Evolutionary conservation across 2,329 filamentous ascomycete genomes (phyloP), one percentile per base, ranked within the genome.

Genomic region (Westerdykella sp.): DNA sequence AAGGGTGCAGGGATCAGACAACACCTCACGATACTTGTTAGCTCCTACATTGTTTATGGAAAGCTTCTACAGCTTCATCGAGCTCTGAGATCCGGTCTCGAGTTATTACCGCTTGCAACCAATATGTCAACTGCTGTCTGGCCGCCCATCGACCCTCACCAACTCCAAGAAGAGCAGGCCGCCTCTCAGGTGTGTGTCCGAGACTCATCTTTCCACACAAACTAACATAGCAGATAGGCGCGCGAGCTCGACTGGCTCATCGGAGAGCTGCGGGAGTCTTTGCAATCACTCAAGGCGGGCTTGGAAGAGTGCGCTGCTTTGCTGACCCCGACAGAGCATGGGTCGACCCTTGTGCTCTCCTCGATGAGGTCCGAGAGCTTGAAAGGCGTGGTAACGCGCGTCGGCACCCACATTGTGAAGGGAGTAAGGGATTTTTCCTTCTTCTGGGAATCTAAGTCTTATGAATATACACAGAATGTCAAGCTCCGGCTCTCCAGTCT

Each of bases 381-480:
- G 49, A 98, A 98, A 67, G 93, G 93, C 14, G 87, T 88, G 56
- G 80, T 97, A 47, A 97, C 91, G 1, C 81, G 93, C 42, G 81
- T 95, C 30, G 93, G 93, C 32, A 87, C 87, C n/a, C 81, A 85
- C 40, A 84, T 98, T 50, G 84, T 95, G 50, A 95, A 95, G 66
- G 91, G 89, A 53, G 87, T 90, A 74, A 56, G 83, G 76, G 3
- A 15, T 7, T 3, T 13, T 28, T 9, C 35, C 31, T 18, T 28
- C 36, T 31, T 34, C 25, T 28, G 25, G 7, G 11, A 12, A 28
- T 12, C 9, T 28, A 2, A 28, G 11, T 5, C 25, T 38, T 15
- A 21, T 21, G 21, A 34, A 23, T 6, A 4, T n/a, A 22, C 38
- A 32, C 47, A 87, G 84, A 84, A 85, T 48, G 77, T 95, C 48